A percentile compares a stretch with the other conserved stretches of the same genome.
Evolutionary conservation across 495 filamentous ascomycete species (phyloP).

Genomic region (Jackrogersella multiformis): DNA sequence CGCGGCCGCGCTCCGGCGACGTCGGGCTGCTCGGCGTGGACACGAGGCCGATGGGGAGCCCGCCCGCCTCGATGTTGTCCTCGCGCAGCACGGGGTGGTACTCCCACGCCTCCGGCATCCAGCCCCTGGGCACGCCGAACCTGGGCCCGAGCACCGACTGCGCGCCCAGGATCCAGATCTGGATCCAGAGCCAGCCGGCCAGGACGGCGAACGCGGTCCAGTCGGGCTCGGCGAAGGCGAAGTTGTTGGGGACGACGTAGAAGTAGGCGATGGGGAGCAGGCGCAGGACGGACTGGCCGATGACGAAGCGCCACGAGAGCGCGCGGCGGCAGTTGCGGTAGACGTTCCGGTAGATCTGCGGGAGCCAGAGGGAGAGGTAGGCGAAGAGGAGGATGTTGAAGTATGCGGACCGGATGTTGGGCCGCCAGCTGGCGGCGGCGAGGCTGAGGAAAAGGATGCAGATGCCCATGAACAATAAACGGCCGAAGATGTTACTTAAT

Average conservation of each 20-base stretch:
- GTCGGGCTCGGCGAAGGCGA: slow-evolving; percentile 81
- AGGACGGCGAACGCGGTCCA: slow-evolving; percentile 67
- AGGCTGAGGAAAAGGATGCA: slow-evolving; percentile 76
- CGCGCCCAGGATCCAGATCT: slow-evolving; percentile 76
- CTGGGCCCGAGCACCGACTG: slow-evolving; percentile 90
- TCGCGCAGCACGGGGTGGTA: slow-evolving; percentile 94
- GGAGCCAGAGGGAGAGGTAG: slow-evolving; percentile 90
- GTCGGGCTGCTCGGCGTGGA: slow-evolving; percentile 49
- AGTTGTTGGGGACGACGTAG: slow-evolving; percentile 74
- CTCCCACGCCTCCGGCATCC: slow-evolving; percentile 87
- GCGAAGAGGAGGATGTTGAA: slow-evolving; percentile 70
- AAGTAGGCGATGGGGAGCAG: slow-evolving; percentile 84
- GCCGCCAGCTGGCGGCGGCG: slow-evolving; percentile 78
- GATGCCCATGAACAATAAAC: slow-evolving; percentile 78
- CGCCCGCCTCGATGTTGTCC: slow-evolving; percentile 79
- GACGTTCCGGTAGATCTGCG: slow-evolving; percentile 90
- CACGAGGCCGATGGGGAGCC: slow-evolving; percentile 76
- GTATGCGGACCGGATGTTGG: slow-evolving; percentile 72
- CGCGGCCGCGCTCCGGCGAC: slow-evolving; percentile 47
- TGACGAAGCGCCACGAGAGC: slow-evolving; percentile 84
- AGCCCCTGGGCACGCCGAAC: slow-evolving; percentile 69
- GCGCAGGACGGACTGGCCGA: slow-evolving; percentile 81
- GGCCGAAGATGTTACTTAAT: slow-evolving; percentile 79
- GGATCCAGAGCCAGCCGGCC: slow-evolving; percentile 89
- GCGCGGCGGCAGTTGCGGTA: slow-evolving; percentile 91